Evolutionary conservation across 208 protist species (phyloP), one percentile per base, ranked within the genome.

Genomic region (Leishmania aethiopica): DNA sequence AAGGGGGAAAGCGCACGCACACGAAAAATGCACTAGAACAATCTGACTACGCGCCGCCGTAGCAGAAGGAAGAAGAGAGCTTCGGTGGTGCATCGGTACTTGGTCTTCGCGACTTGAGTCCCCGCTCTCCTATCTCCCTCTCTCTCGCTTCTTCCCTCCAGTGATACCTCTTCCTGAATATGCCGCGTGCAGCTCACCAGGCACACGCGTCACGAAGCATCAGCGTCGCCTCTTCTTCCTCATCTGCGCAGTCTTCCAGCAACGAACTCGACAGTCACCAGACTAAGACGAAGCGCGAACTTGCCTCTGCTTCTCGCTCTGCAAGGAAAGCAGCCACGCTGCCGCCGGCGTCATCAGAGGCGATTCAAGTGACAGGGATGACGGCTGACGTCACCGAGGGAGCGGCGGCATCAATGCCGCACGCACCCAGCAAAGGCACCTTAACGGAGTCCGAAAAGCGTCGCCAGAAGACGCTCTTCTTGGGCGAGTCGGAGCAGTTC

Each of bases 401-500:
- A 32, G 49, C 13, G n/a, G 32, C 55, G 59, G 40, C n/a, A 25
- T 37, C 55, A 3, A n/a, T 8, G 8, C 4, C 75, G 37, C 19
- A 40, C 35, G 3, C 32, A 35, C 17, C n/a, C 45, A 3, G 55
- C 11, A 35, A 77, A 40, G 49, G 60, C 51, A 45, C 19, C 37
- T 77, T 75, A 28, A 84, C 84, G 2, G 84, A 75, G 10, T 87
- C 79, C 1, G 79, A 87, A 71, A 28, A 6, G n/a, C 86, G 79
- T 8, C 88, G 88, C 22, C 81, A 87, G 40, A 80, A 77, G 60
- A 81, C 62, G 3, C 86, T 97, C n/a, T 95, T 97, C 35, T 91
- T 97, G 19, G 84, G 73, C 13, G 94, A 96, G 22, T 85, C 84
- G 47, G 92, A 97, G 84, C 78, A 90, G 55, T 97, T 97, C 79